Conservation (phyloP, 2,329 filamentous ascomycete genomes). For the Chaetoscypha palmicola region DNA sequence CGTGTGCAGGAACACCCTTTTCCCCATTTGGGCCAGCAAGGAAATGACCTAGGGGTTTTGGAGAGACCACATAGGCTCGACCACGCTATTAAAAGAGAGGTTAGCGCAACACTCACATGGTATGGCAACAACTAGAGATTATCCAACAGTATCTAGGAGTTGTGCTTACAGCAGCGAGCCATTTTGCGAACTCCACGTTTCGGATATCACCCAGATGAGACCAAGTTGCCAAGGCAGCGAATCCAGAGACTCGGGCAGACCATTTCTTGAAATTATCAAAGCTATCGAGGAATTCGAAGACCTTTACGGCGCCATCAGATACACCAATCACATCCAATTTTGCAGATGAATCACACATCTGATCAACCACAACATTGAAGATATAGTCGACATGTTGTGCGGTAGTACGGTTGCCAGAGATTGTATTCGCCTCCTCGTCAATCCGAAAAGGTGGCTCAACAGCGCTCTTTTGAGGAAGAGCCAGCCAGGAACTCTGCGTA, state of each 20-base stretch:
- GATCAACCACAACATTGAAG: slow-evolving; percentile 55
- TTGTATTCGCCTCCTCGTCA: slow-evolving; percentile 48
- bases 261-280: slow-evolving; percentile 44
- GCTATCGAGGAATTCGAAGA: slow-evolving; percentile 51
- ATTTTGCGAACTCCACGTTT: slow-evolving; percentile 41
- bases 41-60: slow-evolving; percentile 43
- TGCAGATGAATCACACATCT: slow-evolving; percentile 41
- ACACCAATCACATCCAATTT: slow-evolving; percentile 65
- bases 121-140: not conserved
- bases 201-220: slow-evolving; percentile 35
- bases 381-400: slow-evolving; percentile 59
- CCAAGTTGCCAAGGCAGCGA: slow-evolving; percentile 45
- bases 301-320: slow-evolving; percentile 55
- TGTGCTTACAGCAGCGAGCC: slow-evolving; percentile 44
- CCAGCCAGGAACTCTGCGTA: slow-evolving; percentile 48
- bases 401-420: slow-evolving; percentile 51
- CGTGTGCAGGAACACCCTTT: slow-evolving; percentile 35
- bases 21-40: slow-evolving; percentile 44
- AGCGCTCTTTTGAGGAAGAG: slow-evolving; percentile 54
- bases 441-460: slow-evolving; percentile 50
- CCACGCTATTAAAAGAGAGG: slow-evolving; percentile 34
- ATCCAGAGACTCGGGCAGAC: slow-evolving; percentile 38
- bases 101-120: not conserved
- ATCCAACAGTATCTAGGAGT: not conserved
- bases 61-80: slow-evolving; percentile 53